Evolutionary conservation across 352 stramenopile genomes (phyloP), one percentile per base, ranked within the genome.

Genomic region (Globisporangium paddicum): DNA sequence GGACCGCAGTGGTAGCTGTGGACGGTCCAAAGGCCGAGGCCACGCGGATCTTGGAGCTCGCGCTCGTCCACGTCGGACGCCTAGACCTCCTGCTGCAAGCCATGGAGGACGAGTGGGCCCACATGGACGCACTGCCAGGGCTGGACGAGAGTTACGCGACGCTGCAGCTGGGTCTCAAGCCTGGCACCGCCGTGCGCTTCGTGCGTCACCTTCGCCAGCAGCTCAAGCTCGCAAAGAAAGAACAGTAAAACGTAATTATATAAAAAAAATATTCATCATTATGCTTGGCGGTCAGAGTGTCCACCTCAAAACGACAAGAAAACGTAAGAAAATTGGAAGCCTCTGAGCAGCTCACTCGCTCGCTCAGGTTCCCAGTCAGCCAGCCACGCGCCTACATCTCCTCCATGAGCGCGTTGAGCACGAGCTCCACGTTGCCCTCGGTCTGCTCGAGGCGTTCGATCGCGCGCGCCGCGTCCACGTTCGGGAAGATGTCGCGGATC

Each of bases 401-500:
- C 55, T 90, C 83, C 81, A 93, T 90, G 30, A 95, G 50, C 41
- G 78, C 69, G 73, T 95, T 92, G 21, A 95, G 25, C 41, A 91
- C 86, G 11, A 93, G 71, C 60, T 90, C 67, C 42, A 95, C 80
- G 56, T 95, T 87, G 67, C 86, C 86, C 48, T 90, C 86, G 70
- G 73, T 82, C 60, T 86, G 75, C 77, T 93, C 83, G 44, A 95
- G 71, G 57, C 73, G 74, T 49, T 88, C 77, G 51, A 92, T 77
- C 30, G 81, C 63, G 25, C 61, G 40, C 16, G 49, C 56, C 19
- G 75, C 60, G 34, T 89, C 76, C 5, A 79, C 77, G 16, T 65
- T 71, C 0, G 86, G 86, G 52, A 95, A 79, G 57, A 95, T 88
- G 70, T 90, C 77, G 47, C 70, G 79, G 52, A 95, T 73, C 66